A percentile compares a stretch with the other conserved stretches of the same genome.
Evolutionary conservation across 768 basidiomycete genomes (phyloP).

Genomic region (Naematelia encephala): DNA sequence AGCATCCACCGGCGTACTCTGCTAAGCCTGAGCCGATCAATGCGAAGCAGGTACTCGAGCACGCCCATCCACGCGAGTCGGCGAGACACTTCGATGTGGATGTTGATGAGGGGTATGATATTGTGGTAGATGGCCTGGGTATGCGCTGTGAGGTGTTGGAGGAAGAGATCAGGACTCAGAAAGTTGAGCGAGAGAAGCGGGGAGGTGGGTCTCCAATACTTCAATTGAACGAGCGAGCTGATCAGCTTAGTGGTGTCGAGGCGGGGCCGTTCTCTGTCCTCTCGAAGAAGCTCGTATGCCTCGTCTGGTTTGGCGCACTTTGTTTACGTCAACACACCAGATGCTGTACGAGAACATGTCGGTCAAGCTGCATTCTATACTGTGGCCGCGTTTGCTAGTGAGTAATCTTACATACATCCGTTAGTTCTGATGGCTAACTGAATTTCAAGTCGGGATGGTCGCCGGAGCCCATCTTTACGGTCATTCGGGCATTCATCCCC

Average conservation of each 20-base stretch:
- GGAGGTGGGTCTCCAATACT: constrained; percentile 12
- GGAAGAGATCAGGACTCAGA: constrained; percentile 26
- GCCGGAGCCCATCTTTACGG: constrained; percentile 21
- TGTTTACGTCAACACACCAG: constrained; percentile 22
- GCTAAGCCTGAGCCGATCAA: constrained; percentile 34
- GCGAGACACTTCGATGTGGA: constrained; percentile 9
- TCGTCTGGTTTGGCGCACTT: constrained; percentile 31
- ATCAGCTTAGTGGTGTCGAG: not conserved
- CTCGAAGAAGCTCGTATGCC: constrained; percentile 10
- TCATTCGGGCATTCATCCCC: constrained; percentile 23
- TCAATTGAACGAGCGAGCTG: not conserved
- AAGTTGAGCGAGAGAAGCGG: constrained; percentile 15
- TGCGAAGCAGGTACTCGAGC: constrained; percentile 24
- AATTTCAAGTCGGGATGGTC: constrained; percentile 33
- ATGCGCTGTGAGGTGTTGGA: constrained; percentile 37
- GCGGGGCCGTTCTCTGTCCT: not conserved
- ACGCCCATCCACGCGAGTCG: constrained; percentile 28
- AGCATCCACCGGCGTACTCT: constrained; percentile 43
- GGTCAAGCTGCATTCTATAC: constrained; percentile 22
- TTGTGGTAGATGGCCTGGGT: constrained; percentile 26
- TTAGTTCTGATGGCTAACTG: constrained; percentile 14
- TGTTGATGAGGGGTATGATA: constrained; percentile 34
- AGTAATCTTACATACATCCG: constrained; percentile 7
- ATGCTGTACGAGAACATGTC: constrained; percentile 18
- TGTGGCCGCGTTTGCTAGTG: constrained; percentile 33